Evolutionary conservation across 352 stramenopile species (phyloP), one percentile per base, ranked within the genome.

Genomic region (Phytophthora meadii): DNA sequence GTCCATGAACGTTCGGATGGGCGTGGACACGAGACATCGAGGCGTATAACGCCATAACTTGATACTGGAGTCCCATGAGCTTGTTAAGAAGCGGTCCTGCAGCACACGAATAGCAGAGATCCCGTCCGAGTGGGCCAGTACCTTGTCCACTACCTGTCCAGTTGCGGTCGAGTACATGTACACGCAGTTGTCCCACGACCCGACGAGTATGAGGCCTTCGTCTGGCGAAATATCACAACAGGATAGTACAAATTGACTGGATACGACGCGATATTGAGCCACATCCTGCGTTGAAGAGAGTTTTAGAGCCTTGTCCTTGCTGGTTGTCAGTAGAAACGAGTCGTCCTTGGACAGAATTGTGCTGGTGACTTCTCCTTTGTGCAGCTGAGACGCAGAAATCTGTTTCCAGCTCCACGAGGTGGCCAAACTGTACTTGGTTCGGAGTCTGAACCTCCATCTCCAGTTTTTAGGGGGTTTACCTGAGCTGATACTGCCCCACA

Each of bases 31-130:
- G 22, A 94, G 82, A 24, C 70, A 74, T 9, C 59, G 77, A 9
- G 81, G 65, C 1, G 83, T 88, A 39, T 90, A 94, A 12, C 78
- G 69, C 86, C 86, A 94, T 19, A 90, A 51, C 57, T 92, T 93
- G 58, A 93, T 74, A 1, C 69, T 92, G 0, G 82, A 89, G 58
- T 93, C 84, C 82, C 81, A 92, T 4, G 84, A 93, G 28, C 82
- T 89, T n/a, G 82, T 89, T 17, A 92, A 46, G 37, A 93, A 85
- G 0, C 79, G 78, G 15, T 82, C 72, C 8, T 77, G 70, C 15
- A 91, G 34, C 22, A 88, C 77, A 25, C 78, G 82, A 28, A 95
- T 79, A 12, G 81, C 84, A 12, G 84, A 92, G 32, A 95, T 83
- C 5, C 83, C 83, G 34, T 92, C 83, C 2, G 74, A 77, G 37